A percentile compares a stretch with the other conserved stretches of the same genome.
phyloP scores from a whole-genome alignment of 768 basidiomycete species.

The Dentipellis sp. region DNA sequence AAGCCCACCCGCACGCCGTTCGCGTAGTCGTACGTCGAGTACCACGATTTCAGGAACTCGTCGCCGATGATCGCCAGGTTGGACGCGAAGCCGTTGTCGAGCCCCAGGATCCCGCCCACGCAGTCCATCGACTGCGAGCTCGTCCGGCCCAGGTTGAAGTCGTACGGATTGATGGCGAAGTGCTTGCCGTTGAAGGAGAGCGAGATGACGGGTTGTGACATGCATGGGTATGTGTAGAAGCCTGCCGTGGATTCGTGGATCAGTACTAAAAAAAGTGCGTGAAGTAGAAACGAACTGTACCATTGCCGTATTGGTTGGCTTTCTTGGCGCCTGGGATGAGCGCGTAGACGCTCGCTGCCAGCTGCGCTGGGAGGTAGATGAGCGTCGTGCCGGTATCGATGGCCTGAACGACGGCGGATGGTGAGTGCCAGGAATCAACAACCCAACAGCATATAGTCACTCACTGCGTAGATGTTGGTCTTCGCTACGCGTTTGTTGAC shows the following conservation, averaged over 20 bases:
- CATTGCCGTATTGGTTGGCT: slow-evolving; percentile 33
- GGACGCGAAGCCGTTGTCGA: slow-evolving; percentile 35
- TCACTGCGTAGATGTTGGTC: slow-evolving; percentile 29
- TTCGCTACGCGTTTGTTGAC: slow-evolving; percentile 20
- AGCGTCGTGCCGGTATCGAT: slow-evolving; percentile 64
- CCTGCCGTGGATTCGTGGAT: slow-evolving; percentile 18
- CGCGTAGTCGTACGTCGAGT: slow-evolving; percentile 52
- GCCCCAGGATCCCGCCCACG: slow-evolving; percentile 44
- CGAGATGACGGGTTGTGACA: slow-evolving; percentile 23
- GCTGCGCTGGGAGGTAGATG: slow-evolving; percentile 42
- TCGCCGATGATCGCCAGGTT: slow-evolving; percentile 55
- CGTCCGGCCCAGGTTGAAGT: slow-evolving; percentile 48
- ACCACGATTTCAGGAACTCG: slow-evolving; percentile 62
- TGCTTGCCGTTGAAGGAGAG: slow-evolving; percentile 35
- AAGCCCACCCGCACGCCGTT: slow-evolving; percentile 48
- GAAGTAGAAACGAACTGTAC: slow-evolving; percentile 16
- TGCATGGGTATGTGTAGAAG: slow-evolving; percentile 51
- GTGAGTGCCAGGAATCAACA: slow-evolving; percentile 1
- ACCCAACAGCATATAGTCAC: slow-evolving; percentile 5
- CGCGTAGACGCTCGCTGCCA: slow-evolving; percentile 38
- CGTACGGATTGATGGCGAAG: slow-evolving; percentile 33
- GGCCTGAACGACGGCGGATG: slow-evolving; percentile 29
- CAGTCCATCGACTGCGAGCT: slow-evolving; percentile 35
- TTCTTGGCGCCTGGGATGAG: slow-evolving; percentile 39
- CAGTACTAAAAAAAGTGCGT: background rate